These are phyloP conservation scores for Chlamydomonas incerta DNA, from an alignment of 139 green algal species.

Conservation along the genomic window DNA sequence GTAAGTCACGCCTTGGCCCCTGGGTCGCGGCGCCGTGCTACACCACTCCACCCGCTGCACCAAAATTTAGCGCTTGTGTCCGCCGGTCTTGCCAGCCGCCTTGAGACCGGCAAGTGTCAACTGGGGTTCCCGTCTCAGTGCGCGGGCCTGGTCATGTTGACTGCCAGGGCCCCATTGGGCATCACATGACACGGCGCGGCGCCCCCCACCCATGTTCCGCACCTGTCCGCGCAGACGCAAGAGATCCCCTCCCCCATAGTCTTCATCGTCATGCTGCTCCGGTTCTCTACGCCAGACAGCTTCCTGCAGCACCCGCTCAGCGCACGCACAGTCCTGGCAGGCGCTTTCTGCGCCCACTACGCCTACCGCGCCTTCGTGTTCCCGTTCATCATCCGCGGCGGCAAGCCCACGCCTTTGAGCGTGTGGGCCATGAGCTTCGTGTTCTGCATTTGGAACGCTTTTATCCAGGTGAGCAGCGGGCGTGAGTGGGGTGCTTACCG, in stretches of 20 bases:
- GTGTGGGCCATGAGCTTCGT: constrained; percentile 67
- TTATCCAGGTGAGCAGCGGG: constrained; percentile 64
- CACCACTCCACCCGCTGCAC: no score
- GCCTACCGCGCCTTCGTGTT: constrained; percentile 68
- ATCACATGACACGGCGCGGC: no score
- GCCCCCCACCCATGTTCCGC: no score
- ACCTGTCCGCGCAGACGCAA: constrained; percentile 28
- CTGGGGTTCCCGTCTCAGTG: no score
- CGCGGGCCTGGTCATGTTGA: no score
- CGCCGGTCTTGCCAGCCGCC: no score
- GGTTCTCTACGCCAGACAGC: neutral
- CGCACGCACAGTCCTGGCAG: constrained; percentile 25
- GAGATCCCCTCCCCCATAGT: constrained; percentile 30
- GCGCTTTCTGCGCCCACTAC: constrained; percentile 68
- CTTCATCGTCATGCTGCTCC: neutral
- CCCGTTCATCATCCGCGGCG: constrained; percentile 59
- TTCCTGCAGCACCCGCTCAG: neutral
- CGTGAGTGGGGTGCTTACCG: no score
- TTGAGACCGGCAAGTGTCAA: no score
- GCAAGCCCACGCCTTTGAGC: constrained; percentile 70
- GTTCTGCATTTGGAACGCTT: constrained; percentile 84
- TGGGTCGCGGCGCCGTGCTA: no score
- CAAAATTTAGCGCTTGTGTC: no score
- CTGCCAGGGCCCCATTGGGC: no score
- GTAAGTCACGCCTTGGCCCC: neutral